phyloP scores from a whole-genome alignment of 192 early-diverging fungal species.

The Spinellus fusiger region DNA sequence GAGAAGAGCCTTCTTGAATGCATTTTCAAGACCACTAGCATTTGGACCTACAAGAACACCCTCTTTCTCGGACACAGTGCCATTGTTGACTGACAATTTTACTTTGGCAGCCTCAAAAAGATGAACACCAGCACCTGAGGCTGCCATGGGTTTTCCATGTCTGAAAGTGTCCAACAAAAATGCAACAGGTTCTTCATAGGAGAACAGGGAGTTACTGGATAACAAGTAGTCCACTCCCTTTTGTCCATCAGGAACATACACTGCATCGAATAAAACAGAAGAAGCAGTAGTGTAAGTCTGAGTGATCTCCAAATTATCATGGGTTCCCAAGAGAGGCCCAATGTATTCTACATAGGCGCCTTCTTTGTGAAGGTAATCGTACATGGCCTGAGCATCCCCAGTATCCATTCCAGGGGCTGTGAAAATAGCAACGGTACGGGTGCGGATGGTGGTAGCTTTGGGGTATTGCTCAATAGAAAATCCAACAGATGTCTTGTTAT shows the following conservation, averaged over 20 bases:
- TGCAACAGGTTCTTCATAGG: conserved; percentile 14
- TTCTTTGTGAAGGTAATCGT: conserved; percentile 6
- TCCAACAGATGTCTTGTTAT: conserved; percentile 2
- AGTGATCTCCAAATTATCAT: conserved; percentile 7
- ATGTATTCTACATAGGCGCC: conserved; percentile 8
- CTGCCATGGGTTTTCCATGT: conserved; percentile 20
- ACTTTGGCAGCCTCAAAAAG: conserved; percentile 8
- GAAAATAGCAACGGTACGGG: conserved; percentile 15
- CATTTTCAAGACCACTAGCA: neutral
- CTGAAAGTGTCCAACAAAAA: conserved; percentile 16
- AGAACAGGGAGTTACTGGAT: neutral
- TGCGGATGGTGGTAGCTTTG: conserved; percentile 1
- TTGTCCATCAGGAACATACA: conserved; percentile 20
- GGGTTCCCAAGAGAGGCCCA: neutral
- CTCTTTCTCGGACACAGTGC: neutral
- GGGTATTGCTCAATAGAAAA: conserved; percentile 17
- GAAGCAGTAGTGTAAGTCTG: conserved; percentile 13
- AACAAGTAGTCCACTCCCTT: neutral
- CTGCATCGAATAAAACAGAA: conserved; percentile 20
- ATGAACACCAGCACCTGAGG: neutral
- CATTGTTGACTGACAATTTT: neutral
- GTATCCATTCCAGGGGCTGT: conserved; percentile 13
- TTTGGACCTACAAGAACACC: neutral
- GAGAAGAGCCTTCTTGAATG: conserved; percentile 7
- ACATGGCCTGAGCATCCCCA: conserved; percentile 7